phyloP scores from a whole-genome alignment of 2,329 filamentous ascomycete species.

The Corinectria fuckeliana region DNA sequence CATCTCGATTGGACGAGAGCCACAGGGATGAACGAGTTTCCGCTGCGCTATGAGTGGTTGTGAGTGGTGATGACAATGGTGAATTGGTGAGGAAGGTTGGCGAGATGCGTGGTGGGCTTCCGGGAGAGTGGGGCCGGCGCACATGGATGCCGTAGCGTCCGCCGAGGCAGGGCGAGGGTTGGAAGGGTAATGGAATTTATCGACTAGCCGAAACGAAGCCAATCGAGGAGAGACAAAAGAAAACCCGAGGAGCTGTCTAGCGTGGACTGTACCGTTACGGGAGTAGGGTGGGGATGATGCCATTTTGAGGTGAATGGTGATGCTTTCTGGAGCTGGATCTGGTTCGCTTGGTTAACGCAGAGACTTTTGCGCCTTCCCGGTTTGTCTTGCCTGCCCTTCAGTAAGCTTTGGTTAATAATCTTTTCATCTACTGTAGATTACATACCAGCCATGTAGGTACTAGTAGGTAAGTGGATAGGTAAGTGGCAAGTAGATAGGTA shows the following conservation, averaged over 20 bases:
- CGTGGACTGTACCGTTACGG: neutral
- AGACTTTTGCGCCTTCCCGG: neutral
- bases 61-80: neutral
- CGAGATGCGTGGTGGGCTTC: neutral
- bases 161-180: neutral
- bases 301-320: slow-evolving; percentile 19
- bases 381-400: neutral
- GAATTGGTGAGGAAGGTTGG: neutral
- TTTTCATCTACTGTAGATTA: no score
- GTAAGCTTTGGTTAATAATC: no score
- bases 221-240: neutral
- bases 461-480: no score
- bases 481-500: no score
- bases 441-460: no score
- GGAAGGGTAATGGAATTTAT: neutral
- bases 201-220: neutral
- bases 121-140: neutral
- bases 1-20: neutral
- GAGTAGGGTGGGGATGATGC: slow-evolving; percentile 12
- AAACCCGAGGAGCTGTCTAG: neutral
- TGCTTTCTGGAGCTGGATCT: neutral
- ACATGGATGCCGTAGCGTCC: neutral
- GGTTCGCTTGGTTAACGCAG: neutral
- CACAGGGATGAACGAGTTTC: slow-evolving; percentile 7
- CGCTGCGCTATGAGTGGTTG: slow-evolving; percentile 7